These are phyloP conservation scores for Microglena sp. DNA, from an alignment of 139 green algal genomes.

Conservation along the genomic window DNA sequence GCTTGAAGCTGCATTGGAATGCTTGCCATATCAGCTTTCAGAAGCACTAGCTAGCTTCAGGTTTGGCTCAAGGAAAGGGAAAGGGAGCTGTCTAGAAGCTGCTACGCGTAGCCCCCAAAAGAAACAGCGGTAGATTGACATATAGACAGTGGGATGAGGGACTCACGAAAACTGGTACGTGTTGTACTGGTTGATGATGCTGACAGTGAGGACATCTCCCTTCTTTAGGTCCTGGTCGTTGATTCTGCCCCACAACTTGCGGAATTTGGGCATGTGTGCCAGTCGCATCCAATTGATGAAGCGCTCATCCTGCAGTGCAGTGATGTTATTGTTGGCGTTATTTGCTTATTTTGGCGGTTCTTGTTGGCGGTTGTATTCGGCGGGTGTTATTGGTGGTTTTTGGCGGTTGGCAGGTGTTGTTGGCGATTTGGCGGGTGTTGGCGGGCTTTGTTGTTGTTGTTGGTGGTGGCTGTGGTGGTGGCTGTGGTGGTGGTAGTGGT, in stretches of 20 bases:
- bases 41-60: too few relatives aligned
- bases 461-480: neutral
- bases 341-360: neutral
- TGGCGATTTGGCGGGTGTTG: neutral
- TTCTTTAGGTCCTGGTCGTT: constrained; percentile 16
- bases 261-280: constrained; percentile 49
- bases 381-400: neutral
- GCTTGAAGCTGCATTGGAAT: too few relatives aligned
- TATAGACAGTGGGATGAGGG: too few relatives aligned
- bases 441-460: neutral
- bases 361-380: neutral
- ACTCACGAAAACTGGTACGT: constrained; percentile 70
- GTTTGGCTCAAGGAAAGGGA: too few relatives aligned
- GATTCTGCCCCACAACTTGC: constrained; percentile 54
- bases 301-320: constrained; percentile 59
- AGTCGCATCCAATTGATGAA: constrained; percentile 95
- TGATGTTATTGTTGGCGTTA: neutral
- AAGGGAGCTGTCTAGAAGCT: too few relatives aligned
- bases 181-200: constrained; percentile 57
- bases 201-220: constrained; percentile 24
- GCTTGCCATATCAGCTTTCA: too few relatives aligned
- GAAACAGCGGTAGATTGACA: too few relatives aligned
- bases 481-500: neutral
- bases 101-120: too few relatives aligned
- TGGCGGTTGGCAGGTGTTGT: neutral